Evolutionary conservation across 176 grass and related monocot genomes (phyloP), one percentile per base, ranked within the genome.

Genomic region (Bonia amplexicaulis): DNA sequence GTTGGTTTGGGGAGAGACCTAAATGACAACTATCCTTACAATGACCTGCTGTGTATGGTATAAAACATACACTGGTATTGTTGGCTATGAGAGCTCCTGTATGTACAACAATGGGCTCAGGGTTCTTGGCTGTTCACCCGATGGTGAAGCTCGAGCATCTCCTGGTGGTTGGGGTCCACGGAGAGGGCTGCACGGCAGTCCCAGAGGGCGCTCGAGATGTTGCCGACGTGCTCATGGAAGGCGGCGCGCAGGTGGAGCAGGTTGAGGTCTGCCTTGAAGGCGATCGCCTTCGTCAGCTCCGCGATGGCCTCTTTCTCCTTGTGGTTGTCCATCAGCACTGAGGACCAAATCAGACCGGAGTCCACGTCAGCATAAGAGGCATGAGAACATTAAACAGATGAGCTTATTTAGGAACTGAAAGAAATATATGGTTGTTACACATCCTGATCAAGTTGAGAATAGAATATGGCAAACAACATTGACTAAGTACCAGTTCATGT

Each of bases 251-350:
- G 85, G 57, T 99, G 97, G 51, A 99, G 90, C 66, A 99, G 85
- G 86, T 99, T 94, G 19, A 99, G 91, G 75, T 99, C 97, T 0
- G 97, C 93, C 76, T 96, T 99, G 79, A 96, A 99, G 65, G 97
- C 82, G 31, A 99, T 94, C 12, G 97, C 97, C 72, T 79, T 89
- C 3, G 88, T 96, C 82, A 99, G 85, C 97, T 99, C 97, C 6
- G 84, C 42, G 19, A 99, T 92, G 10, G 97, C 97, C 25, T 99
- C 97, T 91, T 94, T 92, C 84, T 99, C 97, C 86, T 96, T 96
- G 81, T 96, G 97, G 72, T 91, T 94, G 84, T 99, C 97, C 97
- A 99, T 99, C 86, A 96, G 84, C 78, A 99, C 97, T 99, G 88
- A 13, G n/a, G 23, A 62, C 39, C 69, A 86, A 27, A 41, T 49